Percentiles rank a stretch among this genome's conserved stretches.
These are phyloP conservation scores for Nicotiana attenuata DNA, from an alignment of 257 asterid species.

Conservation along the genomic window DNA sequence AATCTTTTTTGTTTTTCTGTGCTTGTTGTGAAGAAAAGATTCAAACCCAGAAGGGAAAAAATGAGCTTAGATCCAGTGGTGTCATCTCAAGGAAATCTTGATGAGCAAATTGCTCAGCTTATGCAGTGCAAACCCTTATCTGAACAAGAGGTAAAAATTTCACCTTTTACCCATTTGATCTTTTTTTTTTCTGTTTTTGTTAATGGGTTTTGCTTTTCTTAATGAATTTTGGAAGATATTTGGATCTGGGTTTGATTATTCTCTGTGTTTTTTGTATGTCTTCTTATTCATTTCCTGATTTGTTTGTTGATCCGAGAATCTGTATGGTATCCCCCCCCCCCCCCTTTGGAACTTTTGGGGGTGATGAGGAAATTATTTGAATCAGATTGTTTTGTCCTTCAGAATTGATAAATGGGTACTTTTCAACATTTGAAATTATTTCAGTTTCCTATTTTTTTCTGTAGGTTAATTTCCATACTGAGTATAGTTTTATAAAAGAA, in stretches of 20 bases:
- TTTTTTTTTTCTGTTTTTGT: not conserved
- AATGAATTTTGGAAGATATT: not conserved
- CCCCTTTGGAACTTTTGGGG: not conserved
- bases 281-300: not conserved
- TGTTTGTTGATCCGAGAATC: slow-evolving; percentile 18
- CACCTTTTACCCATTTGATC: not conserved
- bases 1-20: not conserved
- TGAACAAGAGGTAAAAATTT: slow-evolving; percentile 55
- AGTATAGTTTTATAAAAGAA: not conserved
- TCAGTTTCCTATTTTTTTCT: not conserved
- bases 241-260: not conserved
- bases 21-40: not conserved
- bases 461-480: not conserved
- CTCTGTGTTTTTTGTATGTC: not conserved
- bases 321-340: not conserved
- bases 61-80: slow-evolving; percentile 48
- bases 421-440: not conserved
- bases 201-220: not conserved
- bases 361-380: not conserved
- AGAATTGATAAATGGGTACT: not conserved
- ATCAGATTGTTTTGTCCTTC: not conserved
- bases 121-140: slow-evolving; percentile 86
- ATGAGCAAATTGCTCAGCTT: slow-evolving; percentile 75
- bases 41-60: not conserved
- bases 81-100: slow-evolving; percentile 58